Evolutionary conservation across 2,329 filamentous ascomycete species (phyloP).

Genomic region (Cordyceps tenuipes): DNA sequence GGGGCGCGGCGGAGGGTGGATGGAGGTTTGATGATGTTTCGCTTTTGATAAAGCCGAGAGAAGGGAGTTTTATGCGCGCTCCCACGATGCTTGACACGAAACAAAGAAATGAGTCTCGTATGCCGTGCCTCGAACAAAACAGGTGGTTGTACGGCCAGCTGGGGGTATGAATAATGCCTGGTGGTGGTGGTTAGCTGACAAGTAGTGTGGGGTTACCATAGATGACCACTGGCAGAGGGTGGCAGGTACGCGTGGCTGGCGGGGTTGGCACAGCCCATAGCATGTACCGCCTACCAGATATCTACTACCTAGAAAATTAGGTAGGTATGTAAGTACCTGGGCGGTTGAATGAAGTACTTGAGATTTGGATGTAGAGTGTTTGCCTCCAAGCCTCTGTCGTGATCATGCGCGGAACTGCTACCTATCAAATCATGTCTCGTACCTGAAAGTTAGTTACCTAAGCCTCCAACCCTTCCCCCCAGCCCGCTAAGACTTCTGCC

Average conservation of each 20-base stretch:
- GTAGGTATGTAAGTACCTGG: too few relatives aligned
- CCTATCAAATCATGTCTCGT: neutral
- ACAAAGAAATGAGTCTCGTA: neutral
- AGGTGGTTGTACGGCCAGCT: slow-evolving; percentile 7
- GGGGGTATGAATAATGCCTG: neutral
- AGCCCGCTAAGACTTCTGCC: neutral
- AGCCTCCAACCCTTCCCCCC: neutral
- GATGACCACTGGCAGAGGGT: too few relatives aligned
- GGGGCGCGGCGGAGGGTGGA: neutral
- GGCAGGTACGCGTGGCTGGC: slow-evolving; percentile 1
- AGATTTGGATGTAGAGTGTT: too few relatives aligned
- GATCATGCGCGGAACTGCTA: neutral
- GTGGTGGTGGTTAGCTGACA: slow-evolving; percentile 1
- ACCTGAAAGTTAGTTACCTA: neutral
- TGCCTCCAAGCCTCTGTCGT: neutral
- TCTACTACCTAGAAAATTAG: neutral
- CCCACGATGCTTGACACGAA: neutral
- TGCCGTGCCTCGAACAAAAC: neutral
- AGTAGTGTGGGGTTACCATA: slow-evolving; percentile 7
- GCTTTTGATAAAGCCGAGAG: neutral
- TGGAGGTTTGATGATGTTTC: neutral
- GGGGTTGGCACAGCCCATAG: neutral
- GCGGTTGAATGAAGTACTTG: too few relatives aligned
- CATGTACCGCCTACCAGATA: neutral
- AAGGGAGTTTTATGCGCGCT: neutral